These are phyloP conservation scores for Aspergillus quadrilineatus DNA, from an alignment of 2,329 filamentous ascomycete genomes.

Conservation along the genomic window DNA sequence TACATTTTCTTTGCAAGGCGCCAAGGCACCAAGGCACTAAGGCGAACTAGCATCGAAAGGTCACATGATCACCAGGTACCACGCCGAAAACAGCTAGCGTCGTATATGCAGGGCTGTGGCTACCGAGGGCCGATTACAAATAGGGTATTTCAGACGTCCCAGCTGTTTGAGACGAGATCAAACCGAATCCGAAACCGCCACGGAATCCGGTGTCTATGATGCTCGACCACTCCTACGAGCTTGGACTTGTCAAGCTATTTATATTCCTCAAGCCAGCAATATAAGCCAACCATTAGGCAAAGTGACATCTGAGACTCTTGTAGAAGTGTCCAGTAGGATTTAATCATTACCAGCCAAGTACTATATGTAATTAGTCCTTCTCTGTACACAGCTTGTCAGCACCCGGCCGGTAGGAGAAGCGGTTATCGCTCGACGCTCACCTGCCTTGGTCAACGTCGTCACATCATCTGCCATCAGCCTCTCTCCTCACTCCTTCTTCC, in stretches of 20 bases:
- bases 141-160: neutral
- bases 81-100: neutral
- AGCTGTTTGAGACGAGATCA: slow-evolving; percentile 5
- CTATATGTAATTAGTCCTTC: slow-evolving; percentile 1
- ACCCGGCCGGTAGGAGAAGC: neutral
- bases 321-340: neutral
- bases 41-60: neutral
- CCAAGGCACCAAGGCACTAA: neutral
- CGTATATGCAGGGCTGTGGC: neutral
- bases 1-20: neutral
- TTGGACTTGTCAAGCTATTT: neutral
- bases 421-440: slow-evolving; percentile 11
- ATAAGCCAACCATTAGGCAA: neutral
- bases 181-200: slow-evolving; percentile 3
- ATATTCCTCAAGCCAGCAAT: neutral
- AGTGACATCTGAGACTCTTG: neutral
- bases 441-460: slow-evolving; percentile 9
- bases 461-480: slow-evolving; percentile 12
- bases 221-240: neutral
- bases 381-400: slow-evolving; percentile 8
- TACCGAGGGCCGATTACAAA: neutral
- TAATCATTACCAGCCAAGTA: slow-evolving; percentile 1
- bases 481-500: neutral
- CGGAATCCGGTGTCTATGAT: neutral
- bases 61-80: slow-evolving; percentile 10